Conservation (phyloP, 345 rosid genomes). For the Camelina hispida region DNA sequence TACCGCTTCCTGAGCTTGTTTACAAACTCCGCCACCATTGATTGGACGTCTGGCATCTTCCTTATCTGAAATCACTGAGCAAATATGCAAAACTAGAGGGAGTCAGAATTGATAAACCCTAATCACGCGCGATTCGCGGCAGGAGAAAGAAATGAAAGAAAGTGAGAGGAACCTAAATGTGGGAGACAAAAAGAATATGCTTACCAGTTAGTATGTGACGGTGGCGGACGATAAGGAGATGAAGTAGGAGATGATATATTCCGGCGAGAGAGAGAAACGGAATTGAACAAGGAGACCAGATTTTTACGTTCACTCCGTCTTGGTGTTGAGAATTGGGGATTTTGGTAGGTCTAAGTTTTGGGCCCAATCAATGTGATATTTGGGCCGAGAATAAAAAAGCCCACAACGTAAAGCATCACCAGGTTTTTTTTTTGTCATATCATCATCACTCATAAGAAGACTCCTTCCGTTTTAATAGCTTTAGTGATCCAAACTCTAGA, state of each 20-base stretch:
- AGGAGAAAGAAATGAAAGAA: not conserved
- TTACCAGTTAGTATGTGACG: slow-evolving; percentile 36
- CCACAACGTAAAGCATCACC: not conserved
- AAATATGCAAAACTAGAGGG: slow-evolving; percentile 4
- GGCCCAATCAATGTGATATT: not conserved
- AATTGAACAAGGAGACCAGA: slow-evolving; percentile 21
- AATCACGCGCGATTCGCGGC: slow-evolving; percentile 17
- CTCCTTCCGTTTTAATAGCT: not conserved
- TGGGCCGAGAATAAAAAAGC: not conserved
- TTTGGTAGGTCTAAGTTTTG: slow-evolving; percentile 21
- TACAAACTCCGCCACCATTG: slow-evolving; percentile 71
- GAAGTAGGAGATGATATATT: slow-evolving; percentile 14
- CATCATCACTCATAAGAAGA: too few relatives aligned
- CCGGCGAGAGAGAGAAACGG: slow-evolving; percentile 45
- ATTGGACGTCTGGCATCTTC: slow-evolving; percentile 89
- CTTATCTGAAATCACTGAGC: slow-evolving; percentile 22
- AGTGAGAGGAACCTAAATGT: not conserved
- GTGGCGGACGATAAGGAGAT: slow-evolving; percentile 35
- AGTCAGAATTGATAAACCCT: slow-evolving; percentile 38
- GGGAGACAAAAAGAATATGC: slow-evolving; percentile 7
- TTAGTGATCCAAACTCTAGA: not conserved
- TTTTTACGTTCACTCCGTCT: slow-evolving; percentile 16
- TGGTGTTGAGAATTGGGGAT: slow-evolving; percentile 13
- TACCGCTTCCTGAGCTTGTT: slow-evolving; percentile 92
- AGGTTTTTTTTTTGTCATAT: too few relatives aligned